A percentile compares a stretch with the other conserved stretches of the same genome.
Conservation (phyloP, 257 asterid species). For the Salvia miltiorrhiza region DNA sequence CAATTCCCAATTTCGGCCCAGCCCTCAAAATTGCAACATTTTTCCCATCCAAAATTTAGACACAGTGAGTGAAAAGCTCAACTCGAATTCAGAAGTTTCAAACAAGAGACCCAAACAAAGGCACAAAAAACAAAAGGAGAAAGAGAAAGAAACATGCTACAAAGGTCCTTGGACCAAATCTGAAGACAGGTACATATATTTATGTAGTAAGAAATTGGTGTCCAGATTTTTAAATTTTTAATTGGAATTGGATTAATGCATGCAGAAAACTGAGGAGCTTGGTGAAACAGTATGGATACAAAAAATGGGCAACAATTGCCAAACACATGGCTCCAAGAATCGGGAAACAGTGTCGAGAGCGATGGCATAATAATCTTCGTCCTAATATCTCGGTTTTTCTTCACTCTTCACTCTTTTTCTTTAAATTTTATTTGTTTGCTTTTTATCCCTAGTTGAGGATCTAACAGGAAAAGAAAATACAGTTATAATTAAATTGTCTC, state of each 20-base stretch:
- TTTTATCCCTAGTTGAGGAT: background rate
- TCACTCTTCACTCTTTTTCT: no score
- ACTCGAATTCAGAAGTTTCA: background rate
- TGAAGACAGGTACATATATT: conserved; percentile 58
- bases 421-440: background rate
- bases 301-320: conserved; percentile 64
- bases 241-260: no score
- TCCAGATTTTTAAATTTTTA: background rate
- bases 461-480: no score
- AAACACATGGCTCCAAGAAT: conserved; percentile 62
- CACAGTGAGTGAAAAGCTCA: background rate
- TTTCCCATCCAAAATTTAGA: conserved; percentile 16
- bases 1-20: conserved; percentile 20
- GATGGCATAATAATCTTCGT: conserved; percentile 81
- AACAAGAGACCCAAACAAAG: background rate
- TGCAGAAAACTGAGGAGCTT: conserved; percentile 45
- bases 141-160: conserved; percentile 21
- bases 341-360: conserved; percentile 81
- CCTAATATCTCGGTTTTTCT: conserved; percentile 62
- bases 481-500: no score
- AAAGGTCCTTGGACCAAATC: conserved; percentile 74
- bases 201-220: background rate
- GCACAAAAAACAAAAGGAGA: background rate
- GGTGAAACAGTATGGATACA: conserved; percentile 45
- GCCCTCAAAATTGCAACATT: conserved; percentile 21